Base-by-base conservation (phyloP, 352 stramenopile species). In the Phytophthora multivora region DNA sequence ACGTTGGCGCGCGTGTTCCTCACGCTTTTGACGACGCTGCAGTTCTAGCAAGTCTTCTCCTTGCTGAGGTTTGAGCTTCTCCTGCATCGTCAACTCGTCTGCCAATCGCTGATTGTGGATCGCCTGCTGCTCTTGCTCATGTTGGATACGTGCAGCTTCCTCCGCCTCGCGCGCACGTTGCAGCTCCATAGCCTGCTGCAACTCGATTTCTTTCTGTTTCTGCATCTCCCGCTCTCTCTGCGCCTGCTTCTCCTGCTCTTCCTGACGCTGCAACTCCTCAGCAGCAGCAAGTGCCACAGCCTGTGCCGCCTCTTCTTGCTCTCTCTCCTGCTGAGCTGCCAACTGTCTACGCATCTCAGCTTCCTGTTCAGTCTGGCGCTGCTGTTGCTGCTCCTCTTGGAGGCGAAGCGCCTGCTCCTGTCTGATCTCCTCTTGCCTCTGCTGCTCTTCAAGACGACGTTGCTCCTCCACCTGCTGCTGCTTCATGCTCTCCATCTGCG, bases 21-120 rank as follows among this genome's bases (percentile, higher is more conserved):
- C 78, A 36, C 84, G 81, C 60, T 93, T 93, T 51, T 80, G 74
- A 28, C 74, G 81, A 42, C 84, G 84, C 58, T 93, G 84, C 41
- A 75, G 52, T 23, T 90, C 81, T 9, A 93, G 65, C 26, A 86
- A 25, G 18, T 73, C 65, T 31, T 89, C 79, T 4, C 68, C 52
- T 58, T 66, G 52, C 21, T 84, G 64, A 1, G 39, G 23, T 35
- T 72, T 60, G 7, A 74, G 51, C 25, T 66, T 39, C 38, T 76
- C 54, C 41, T 81, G 52, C 45, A 71, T 56, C 28, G 49, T 52
- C 51, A 72, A 36, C 46, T 85, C 73, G 2, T 74, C 57, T 1
- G 65, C 59, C 36, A 80, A 23, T 23, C 52, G 52, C 60, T 80
- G 49, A 39, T 63, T 66, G 19, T 57, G 61, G 9, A 77, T 46